These are phyloP conservation scores for Trichoderma lentiforme DNA, from an alignment of 2,329 filamentous ascomycete species.

Conservation along the genomic window DNA sequence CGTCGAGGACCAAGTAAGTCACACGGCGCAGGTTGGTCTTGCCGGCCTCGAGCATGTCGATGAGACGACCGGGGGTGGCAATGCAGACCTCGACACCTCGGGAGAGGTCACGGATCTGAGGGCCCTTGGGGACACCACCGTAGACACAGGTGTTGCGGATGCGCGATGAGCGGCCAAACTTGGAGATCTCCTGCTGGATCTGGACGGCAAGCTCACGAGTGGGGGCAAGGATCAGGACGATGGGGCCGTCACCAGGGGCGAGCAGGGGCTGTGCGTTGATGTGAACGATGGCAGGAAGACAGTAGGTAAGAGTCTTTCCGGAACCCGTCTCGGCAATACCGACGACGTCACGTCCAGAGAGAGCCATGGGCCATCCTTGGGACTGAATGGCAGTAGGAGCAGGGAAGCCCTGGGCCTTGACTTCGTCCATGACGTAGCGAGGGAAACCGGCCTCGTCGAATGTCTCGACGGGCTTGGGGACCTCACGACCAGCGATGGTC, in stretches of 20 bases:
- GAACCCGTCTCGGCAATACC: constrained; percentile 99
- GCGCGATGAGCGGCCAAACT: constrained; percentile 95
- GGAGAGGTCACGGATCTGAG: constrained; percentile 90
- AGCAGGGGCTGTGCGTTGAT: constrained; percentile 98
- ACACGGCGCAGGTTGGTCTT: constrained; percentile 98
- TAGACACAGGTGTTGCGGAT: constrained; percentile 99
- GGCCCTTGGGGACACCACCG: constrained; percentile 96
- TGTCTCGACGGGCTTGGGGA: constrained; percentile 91
- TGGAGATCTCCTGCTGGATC: constrained; percentile 97
- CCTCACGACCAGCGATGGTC: constrained; percentile 71
- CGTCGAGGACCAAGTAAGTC: constrained; percentile 96
- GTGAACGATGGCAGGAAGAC: constrained; percentile 95
- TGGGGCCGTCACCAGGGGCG: constrained; percentile 90
- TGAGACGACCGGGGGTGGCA: constrained; percentile 93
- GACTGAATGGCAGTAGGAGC: constrained; percentile 95
- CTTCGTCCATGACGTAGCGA: constrained; percentile 94
- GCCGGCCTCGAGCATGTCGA: constrained; percentile 96
- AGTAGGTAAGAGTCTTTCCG: constrained; percentile 98
- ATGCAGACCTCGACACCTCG: constrained; percentile 98
- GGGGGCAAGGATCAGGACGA: constrained; percentile 91
- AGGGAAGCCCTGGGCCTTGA: constrained; percentile 95
- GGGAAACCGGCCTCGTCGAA: constrained; percentile 99
- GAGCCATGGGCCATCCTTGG: constrained; percentile 98
- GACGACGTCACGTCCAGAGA: constrained; percentile 95
- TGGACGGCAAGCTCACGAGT: constrained; percentile 98